Evolutionary conservation across 768 basidiomycete genomes (phyloP).

Genomic region (Lactarius hengduanensis): DNA sequence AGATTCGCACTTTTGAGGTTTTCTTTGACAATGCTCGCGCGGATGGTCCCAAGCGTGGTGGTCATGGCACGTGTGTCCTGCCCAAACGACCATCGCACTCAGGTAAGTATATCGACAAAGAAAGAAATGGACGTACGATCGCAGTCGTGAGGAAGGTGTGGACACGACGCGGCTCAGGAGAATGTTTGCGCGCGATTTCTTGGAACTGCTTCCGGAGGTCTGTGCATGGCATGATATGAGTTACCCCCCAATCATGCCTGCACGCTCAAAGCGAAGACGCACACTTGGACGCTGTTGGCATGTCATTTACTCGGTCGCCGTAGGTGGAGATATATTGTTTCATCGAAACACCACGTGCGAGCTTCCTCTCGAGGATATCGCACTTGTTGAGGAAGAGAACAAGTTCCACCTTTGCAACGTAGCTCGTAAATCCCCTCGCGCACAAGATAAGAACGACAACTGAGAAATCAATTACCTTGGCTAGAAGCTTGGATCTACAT

Average conservation of each 20-base stretch:
- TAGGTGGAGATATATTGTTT: slow-evolving; percentile 63
- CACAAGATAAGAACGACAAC: not conserved
- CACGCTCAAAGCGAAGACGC: slow-evolving; percentile 32
- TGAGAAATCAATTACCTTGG: not conserved
- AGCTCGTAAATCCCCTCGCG: not conserved
- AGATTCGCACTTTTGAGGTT: slow-evolving; percentile 8
- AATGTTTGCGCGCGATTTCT: slow-evolving; percentile 20
- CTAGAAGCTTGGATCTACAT: slow-evolving; percentile 22
- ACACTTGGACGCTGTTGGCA: slow-evolving; percentile 63
- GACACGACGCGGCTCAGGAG: slow-evolving; percentile 25
- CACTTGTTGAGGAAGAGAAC: slow-evolving; percentile 50
- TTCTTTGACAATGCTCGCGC: slow-evolving; percentile 7
- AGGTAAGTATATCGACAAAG: not conserved
- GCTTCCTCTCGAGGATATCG: slow-evolving; percentile 65
- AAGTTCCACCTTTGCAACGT: slow-evolving; percentile 31
- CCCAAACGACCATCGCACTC: not conserved
- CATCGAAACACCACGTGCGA: slow-evolving; percentile 56
- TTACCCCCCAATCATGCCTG: not conserved
- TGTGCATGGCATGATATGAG: not conserved
- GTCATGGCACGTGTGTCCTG: slow-evolving; percentile 21
- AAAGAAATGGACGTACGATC: slow-evolving; percentile 12
- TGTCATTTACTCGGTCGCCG: slow-evolving; percentile 67
- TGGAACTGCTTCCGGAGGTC: slow-evolving; percentile 26
- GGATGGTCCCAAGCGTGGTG: not conserved
- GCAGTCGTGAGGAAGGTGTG: slow-evolving; percentile 25